Evolutionary conservation across 2,329 filamentous ascomycete species (phyloP).

Genomic region (Dothiorella sarmentorum): DNA sequence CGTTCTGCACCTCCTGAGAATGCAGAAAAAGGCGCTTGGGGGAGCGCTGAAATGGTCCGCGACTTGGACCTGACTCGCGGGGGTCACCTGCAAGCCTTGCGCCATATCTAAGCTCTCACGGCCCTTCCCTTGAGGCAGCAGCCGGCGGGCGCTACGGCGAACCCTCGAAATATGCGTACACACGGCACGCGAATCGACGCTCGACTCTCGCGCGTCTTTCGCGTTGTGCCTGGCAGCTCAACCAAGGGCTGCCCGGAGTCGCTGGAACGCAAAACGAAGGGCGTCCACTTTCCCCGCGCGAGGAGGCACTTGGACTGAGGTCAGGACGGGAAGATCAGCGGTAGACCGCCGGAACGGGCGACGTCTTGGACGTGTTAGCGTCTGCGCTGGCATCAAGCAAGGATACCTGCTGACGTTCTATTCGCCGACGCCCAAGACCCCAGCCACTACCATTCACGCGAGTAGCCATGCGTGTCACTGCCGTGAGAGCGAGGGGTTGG

Average conservation of each 20-base stretch:
- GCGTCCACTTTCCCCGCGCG: slow-evolving; percentile 1
- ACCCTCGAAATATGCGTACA: too few species aligned
- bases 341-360: not conserved
- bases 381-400: not conserved
- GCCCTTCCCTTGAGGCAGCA: not conserved
- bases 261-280: not conserved
- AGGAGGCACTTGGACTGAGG: not conserved
- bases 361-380: not conserved
- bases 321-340: not conserved
- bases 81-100: slow-evolving; percentile 8
- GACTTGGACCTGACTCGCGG: slow-evolving; percentile 2
- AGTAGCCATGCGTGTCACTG: slow-evolving; percentile 10
- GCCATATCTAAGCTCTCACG: slow-evolving; percentile 7
- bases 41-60: not conserved
- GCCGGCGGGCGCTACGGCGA: not conserved
- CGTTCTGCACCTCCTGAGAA: not conserved
- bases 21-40: not conserved
- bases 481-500: slow-evolving; percentile 5
- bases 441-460: slow-evolving; percentile 3
- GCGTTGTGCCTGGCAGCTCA: not conserved
- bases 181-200: not conserved
- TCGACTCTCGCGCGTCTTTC: not conserved
- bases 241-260: not conserved
- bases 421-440: not conserved
- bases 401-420: not conserved